Evolutionary conservation across 1,139 yeast species (phyloP).

Genomic region (Pichia sp.): DNA sequence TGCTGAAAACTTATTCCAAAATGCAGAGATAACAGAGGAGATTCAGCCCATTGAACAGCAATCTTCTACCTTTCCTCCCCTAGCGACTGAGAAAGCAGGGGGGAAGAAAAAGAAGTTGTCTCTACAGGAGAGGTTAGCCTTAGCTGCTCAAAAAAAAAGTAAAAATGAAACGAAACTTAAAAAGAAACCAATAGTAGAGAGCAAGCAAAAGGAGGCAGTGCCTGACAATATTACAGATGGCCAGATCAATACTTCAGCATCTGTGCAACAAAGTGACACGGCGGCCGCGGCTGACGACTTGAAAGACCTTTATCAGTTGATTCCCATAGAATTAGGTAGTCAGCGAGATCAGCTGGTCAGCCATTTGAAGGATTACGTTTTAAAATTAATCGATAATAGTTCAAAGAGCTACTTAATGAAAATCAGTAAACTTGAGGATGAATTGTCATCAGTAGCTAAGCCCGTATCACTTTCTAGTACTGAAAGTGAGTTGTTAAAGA

Average conservation of each 20-base stretch:
- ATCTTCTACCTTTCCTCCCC: too few species aligned
- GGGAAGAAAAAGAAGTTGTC: slow-evolving; percentile 46
- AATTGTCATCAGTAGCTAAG: not conserved
- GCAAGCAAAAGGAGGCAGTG: not conserved
- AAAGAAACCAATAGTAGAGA: not conserved
- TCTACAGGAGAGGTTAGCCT: slow-evolving; percentile 73
- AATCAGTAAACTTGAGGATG: slow-evolving; percentile 6
- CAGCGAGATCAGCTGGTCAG: slow-evolving; percentile 15
- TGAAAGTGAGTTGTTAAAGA: slow-evolving; percentile 23
- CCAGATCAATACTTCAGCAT: not conserved
- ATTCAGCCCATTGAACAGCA: too few species aligned
- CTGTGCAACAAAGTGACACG: not conserved
- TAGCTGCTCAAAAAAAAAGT: slow-evolving; percentile 47
- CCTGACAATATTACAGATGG: not conserved
- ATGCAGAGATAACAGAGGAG: too few species aligned
- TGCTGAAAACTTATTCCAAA: too few species aligned
- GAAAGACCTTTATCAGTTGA: not conserved
- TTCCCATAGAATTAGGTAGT: not conserved
- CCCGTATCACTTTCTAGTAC: not conserved
- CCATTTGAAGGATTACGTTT: slow-evolving; percentile 2
- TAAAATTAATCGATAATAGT: not conserved
- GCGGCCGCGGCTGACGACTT: not conserved
- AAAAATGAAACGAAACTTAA: slow-evolving; percentile 3
- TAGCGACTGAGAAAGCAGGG: too few species aligned
- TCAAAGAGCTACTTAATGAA: slow-evolving; percentile 7